Percentiles rank a stretch among this genome's conserved stretches.
phyloP scores from a whole-genome alignment of 1,284 basidiomycete species.

The Ustilago nuda region DNA sequence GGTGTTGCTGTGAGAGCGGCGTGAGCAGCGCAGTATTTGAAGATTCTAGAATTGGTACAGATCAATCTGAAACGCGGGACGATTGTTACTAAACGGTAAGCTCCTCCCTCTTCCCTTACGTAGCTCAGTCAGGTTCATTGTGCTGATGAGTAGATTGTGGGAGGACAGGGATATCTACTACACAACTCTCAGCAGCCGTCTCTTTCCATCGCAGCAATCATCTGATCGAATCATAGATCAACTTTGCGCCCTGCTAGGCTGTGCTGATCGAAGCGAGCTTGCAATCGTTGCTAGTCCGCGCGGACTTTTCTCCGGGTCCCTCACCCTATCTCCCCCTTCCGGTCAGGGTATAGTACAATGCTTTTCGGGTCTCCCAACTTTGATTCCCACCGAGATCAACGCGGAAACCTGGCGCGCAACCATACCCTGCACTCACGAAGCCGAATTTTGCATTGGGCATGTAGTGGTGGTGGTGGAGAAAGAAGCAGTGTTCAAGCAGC shows the following conservation, averaged over 20 bases:
- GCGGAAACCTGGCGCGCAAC: slow-evolving; percentile 5
- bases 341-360: neutral
- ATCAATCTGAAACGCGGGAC: slow-evolving; percentile 17
- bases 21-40: slow-evolving; percentile 36
- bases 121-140: neutral
- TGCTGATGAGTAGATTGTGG: no score
- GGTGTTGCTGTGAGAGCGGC: neutral
- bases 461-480: slow-evolving; percentile 64
- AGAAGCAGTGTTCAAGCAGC: slow-evolving; percentile 51
- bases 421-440: neutral
- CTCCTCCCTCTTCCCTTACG: neutral
- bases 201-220: slow-evolving; percentile 50
- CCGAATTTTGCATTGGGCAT: neutral
- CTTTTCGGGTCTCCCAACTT: neutral
- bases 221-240: slow-evolving; percentile 48
- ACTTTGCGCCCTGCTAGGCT: slow-evolving; percentile 18
- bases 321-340: slow-evolving; percentile 16
- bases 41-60: slow-evolving; percentile 48
- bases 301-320: slow-evolving; percentile 41
- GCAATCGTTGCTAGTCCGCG: slow-evolving; percentile 54
- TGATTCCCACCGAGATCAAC: slow-evolving; percentile 26
- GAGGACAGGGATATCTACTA: slow-evolving; percentile 59
- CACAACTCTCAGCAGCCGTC: slow-evolving; percentile 20
- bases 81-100: slow-evolving; percentile 53
- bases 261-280: slow-evolving; percentile 19